phyloP scores from a whole-genome alignment of 2,329 filamentous ascomycete genomes.

The Fusarium duplospermum region DNA sequence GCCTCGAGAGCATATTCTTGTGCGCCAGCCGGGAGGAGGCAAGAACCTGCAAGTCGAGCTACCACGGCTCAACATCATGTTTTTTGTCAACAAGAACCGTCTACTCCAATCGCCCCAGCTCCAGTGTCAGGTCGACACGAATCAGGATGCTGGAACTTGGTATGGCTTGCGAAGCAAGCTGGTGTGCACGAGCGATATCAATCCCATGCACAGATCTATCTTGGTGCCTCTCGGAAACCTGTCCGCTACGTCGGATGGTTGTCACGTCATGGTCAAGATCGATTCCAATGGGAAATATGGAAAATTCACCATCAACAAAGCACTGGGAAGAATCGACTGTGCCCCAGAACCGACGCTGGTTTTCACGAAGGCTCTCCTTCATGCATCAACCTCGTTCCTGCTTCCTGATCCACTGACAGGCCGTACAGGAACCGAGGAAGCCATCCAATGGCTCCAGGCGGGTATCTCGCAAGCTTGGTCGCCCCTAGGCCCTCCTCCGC shows the following conservation, averaged over 20 bases:
- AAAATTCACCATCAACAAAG: conserved; percentile 64
- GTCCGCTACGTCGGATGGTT: conserved; percentile 16
- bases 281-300: conserved; percentile 54
- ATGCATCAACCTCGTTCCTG: conserved; percentile 69
- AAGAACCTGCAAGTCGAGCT: conserved; percentile 59
- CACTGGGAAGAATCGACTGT: conserved; percentile 67
- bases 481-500: conserved; percentile 40
- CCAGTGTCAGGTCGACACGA: conserved; percentile 60
- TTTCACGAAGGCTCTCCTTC: conserved; percentile 67
- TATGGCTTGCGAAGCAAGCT: conserved; percentile 72
- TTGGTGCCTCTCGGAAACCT: conserved; percentile 62
- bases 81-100: conserved; percentile 58
- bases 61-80: conserved; percentile 63
- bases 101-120: conserved; percentile 63
- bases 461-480: conserved; percentile 63
- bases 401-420: conserved; percentile 69
- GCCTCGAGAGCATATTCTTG: conserved; percentile 25
- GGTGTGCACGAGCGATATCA: conserved; percentile 62
- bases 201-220: conserved; percentile 59
- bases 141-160: conserved; percentile 70
- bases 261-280: conserved; percentile 43
- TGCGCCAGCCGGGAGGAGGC: conserved; percentile 30
- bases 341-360: conserved; percentile 65
- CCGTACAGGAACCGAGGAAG: conserved; percentile 71
- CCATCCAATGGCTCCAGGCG: conserved; percentile 61